A percentile compares a stretch with the other conserved stretches of the same genome.
phyloP scores from a whole-genome alignment of 179 eudicot species.

The Patellifolia procumbens region DNA sequence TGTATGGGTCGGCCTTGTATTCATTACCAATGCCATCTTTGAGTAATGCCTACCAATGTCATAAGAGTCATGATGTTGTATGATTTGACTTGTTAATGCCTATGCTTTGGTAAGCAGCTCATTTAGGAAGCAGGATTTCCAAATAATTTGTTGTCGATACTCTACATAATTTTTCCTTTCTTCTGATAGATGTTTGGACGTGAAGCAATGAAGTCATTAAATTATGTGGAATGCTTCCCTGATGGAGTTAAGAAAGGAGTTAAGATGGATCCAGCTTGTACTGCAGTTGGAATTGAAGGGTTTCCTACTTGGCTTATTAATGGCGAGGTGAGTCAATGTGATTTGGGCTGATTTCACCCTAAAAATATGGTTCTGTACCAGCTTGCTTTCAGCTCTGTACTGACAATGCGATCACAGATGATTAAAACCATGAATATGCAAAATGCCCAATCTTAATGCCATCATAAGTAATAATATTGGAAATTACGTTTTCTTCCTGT shows the following conservation, averaged over 20 bases:
- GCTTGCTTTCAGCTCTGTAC: not conserved
- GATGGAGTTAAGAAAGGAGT: conserved; percentile 70
- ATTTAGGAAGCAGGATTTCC: not conserved
- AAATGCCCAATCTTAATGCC: not conserved
- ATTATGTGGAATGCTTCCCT: conserved; percentile 97
- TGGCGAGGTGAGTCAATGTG: conserved; percentile 61
- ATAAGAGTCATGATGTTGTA: not conserved
- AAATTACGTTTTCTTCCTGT: no score
- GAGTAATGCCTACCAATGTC: no score
- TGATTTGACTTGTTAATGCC: not conserved
- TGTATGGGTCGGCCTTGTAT: no score
- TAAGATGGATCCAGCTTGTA: conserved; percentile 62
- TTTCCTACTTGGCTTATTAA: conserved; percentile 95
- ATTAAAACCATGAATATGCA: no score
- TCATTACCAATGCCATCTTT: no score
- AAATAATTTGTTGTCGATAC: not conserved
- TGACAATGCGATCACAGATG: not conserved
- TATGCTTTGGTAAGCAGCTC: not conserved
- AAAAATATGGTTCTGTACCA: not conserved
- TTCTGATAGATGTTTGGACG: conserved; percentile 73
- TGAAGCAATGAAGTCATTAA: conserved; percentile 78
- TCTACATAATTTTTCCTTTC: not conserved
- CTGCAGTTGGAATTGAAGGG: conserved; percentile 66
- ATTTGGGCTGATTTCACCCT: not conserved
- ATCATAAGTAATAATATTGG: no score